These are phyloP conservation scores for Coemansia sp. DNA, from an alignment of 192 early-diverging fungal genomes.

Conservation along the genomic window DNA sequence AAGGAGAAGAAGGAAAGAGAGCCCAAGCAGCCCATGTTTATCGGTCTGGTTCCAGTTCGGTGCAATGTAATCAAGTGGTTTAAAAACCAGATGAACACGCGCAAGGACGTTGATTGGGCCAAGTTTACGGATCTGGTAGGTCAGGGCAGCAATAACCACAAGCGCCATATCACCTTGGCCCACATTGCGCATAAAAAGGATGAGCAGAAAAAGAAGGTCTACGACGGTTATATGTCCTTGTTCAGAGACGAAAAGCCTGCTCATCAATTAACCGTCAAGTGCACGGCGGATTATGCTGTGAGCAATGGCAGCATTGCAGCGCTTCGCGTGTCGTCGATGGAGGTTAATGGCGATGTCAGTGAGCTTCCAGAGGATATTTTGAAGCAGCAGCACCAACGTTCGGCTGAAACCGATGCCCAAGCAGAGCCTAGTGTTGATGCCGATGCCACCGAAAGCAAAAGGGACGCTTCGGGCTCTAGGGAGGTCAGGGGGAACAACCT, in stretches of 20 bases:
- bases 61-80: conserved; percentile 26
- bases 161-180: conserved; percentile 59
- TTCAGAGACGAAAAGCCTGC: conserved; percentile 14
- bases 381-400: neutral
- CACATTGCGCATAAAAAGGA: conserved; percentile 35
- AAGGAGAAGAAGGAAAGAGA: conserved; percentile 5
- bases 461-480: neutral
- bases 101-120: conserved; percentile 18
- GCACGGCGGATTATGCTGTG: conserved; percentile 57
- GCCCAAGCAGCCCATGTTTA: conserved; percentile 15
- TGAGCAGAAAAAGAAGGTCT: conserved; percentile 29
- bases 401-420: neutral
- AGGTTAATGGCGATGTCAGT: neutral
- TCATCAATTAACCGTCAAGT: conserved; percentile 10
- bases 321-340: conserved; percentile 33
- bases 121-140: conserved; percentile 20
- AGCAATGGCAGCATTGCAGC: conserved; percentile 53
- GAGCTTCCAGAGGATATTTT: conserved; percentile 17
- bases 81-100: conserved; percentile 10
- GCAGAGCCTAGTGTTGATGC: too few relatives aligned
- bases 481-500: conserved; percentile 11
- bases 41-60: conserved; percentile 29
- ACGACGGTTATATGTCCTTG: conserved; percentile 30
- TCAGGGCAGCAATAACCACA: conserved; percentile 5
- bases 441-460: too few relatives aligned